Base-by-base conservation (phyloP, 257 asterid species). In the Solanum habrochaites region DNA sequence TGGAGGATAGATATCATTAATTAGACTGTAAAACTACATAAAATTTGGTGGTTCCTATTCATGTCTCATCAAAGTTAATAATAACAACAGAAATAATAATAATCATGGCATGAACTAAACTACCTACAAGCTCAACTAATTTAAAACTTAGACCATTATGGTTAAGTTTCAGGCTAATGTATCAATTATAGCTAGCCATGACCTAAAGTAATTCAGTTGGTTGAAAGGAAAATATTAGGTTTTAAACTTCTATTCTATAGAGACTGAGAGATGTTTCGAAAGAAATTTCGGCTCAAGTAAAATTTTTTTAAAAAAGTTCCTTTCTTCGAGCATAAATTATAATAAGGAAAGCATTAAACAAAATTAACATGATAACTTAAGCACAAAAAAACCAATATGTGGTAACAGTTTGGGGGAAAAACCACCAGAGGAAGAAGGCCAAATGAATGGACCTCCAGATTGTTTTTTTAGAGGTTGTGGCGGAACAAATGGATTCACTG, bases 391-490 rank as follows among this genome's bases (percentile, higher is more conserved):
- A n/a, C n/a, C 32, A 31, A 31, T 3, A 2, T 31, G 32, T 31
- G 87, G 90, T 42, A 64, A 94, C 98, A 74, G 87, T 89, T 71
- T 93, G 87, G n/a, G n/a, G n/a, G n/a, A n/a, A 42, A 94, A 86
- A 73, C 98, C 98, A 23, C 98, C 96, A 31, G 93, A 64, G 83
- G n/a, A 95, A 95, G 85, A 95, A 88, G 11, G 93, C 98, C n/a
- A 83, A n/a, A 92, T 80, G 86, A 83, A 90, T 39, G 94, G 95
- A 49, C 90, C 9, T 81, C 89, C 85, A 75, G 4, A 42, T 72
- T 62, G 80, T 40, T 25, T 20, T 89, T 12, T 20, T 88, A 2
- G 47, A 60, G 16, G 88, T 83, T 11, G 90, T 8, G 89, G 89
- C 2, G 83, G 81, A 87, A n/a, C 95, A 93, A 69, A 88, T 37